Evolutionary conservation across 2,329 filamentous ascomycete genomes (phyloP).

Genomic region (Claviceps africana): DNA sequence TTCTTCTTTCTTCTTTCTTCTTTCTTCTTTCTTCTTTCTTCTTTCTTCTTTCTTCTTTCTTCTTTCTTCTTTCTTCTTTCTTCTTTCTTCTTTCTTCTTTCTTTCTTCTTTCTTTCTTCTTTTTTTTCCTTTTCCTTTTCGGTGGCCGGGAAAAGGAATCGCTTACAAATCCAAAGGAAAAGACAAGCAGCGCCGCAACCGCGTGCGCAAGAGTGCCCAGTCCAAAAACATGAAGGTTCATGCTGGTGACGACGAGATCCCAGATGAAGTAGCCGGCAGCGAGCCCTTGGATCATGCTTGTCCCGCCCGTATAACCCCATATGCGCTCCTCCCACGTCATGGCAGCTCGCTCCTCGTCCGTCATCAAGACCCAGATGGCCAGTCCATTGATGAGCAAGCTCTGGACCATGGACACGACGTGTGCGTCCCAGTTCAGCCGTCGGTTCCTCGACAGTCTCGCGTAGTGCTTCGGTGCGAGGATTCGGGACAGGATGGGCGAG

Average conservation of each 20-base stretch:
- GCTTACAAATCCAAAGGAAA: constrained; percentile 67
- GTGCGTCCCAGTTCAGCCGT: constrained; percentile 68
- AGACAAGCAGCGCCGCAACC: constrained; percentile 58
- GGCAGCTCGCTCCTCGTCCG: constrained; percentile 50
- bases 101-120: too few relatives aligned
- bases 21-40: too few relatives aligned
- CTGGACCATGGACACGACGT: constrained; percentile 74
- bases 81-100: too few relatives aligned
- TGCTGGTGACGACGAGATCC: constrained; percentile 58
- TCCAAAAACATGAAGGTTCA: constrained; percentile 59
- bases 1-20: too few relatives aligned
- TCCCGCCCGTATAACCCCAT: constrained; percentile 63
- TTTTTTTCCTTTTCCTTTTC: not conserved
- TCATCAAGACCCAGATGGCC: constrained; percentile 59
- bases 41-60: too few relatives aligned
- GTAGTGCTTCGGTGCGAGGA: constrained; percentile 52
- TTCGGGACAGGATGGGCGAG: constrained; percentile 51
- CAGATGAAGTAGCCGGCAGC: constrained; percentile 74
- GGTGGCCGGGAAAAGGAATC: constrained; percentile 1
- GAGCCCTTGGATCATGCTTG: constrained; percentile 60
- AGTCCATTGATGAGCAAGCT: constrained; percentile 56
- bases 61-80: too few relatives aligned
- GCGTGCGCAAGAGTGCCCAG: constrained; percentile 67
- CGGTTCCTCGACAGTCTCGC: constrained; percentile 47
- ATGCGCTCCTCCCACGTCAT: constrained; percentile 57